A percentile compares a stretch with the other conserved stretches of the same genome.
Evolutionary conservation across 768 basidiomycete genomes (phyloP).

Genomic region (Chalciporus piperatus): DNA sequence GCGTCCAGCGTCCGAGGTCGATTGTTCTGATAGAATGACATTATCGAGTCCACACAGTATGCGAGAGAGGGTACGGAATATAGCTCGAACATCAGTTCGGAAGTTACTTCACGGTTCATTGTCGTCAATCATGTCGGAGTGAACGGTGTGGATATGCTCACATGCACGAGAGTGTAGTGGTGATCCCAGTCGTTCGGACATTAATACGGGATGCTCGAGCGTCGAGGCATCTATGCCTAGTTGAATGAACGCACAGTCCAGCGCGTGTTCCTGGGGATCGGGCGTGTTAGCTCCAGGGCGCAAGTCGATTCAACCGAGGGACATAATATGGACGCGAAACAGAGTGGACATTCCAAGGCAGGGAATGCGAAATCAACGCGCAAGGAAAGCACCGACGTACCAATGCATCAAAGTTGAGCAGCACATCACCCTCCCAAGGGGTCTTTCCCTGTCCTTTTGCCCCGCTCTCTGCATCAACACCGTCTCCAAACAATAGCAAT

Average conservation of each 20-base stretch:
- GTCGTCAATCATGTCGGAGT: neutral
- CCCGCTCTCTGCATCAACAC: conserved; percentile 81
- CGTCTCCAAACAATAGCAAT: conserved; percentile 85
- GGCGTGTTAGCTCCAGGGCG: neutral
- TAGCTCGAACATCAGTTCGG: conserved; percentile 93
- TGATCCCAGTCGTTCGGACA: conserved; percentile 89
- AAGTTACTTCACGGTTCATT: conserved; percentile 63
- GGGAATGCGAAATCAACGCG: neutral
- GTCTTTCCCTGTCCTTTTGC: conserved; percentile 74
- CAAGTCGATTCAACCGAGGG: neutral
- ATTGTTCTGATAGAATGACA: conserved; percentile 89
- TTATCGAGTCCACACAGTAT: conserved; percentile 86
- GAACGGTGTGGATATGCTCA: conserved; percentile 39
- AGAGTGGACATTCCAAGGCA: neutral
- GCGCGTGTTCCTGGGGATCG: conserved; percentile 78
- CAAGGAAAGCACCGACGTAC: conserved; percentile 46
- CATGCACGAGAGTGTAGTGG: conserved; percentile 85
- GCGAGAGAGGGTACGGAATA: conserved; percentile 84
- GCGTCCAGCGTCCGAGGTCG: conserved; percentile 29
- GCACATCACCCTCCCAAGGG: conserved; percentile 93
- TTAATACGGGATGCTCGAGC: conserved; percentile 85
- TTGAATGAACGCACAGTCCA: conserved; percentile 89
- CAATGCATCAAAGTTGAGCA: conserved; percentile 89
- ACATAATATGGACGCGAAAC: neutral
- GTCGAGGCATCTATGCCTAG: conserved; percentile 76